These are phyloP conservation scores for Linanthus parryae DNA, from an alignment of 148 eudicot genomes.

Conservation along the genomic window DNA sequence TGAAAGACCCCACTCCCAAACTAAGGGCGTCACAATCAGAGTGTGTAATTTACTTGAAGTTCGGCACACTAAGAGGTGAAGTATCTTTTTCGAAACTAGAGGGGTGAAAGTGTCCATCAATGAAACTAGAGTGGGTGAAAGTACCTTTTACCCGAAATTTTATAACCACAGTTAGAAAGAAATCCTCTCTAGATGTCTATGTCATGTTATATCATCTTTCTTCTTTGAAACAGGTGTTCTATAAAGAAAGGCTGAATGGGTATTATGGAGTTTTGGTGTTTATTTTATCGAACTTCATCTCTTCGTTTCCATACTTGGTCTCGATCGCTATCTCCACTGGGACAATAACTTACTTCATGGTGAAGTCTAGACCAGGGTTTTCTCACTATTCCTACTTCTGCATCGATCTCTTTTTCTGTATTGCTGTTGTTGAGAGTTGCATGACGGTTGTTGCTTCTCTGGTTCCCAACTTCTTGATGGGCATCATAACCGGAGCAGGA, in stretches of 20 bases:
- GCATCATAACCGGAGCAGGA: conserved; percentile 59
- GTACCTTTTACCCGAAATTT: no score
- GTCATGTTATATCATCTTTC: conserved; percentile 7
- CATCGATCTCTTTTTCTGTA: conserved; percentile 29
- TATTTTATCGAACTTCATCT: conserved; percentile 62
- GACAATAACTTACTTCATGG: conserved; percentile 67
- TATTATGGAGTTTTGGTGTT: conserved; percentile 71
- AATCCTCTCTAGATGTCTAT: no score
- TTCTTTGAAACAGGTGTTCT: conserved; percentile 46
- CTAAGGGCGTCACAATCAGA: no score
- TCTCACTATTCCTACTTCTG: conserved; percentile 37
- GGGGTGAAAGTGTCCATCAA: no score
- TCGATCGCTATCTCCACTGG: conserved; percentile 40
- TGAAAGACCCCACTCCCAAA: no score
- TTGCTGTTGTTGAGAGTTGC: conserved; percentile 71
- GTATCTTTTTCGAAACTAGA: no score
- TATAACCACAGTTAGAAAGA: no score
- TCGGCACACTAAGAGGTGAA: no score
- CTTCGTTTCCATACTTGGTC: conserved; percentile 67
- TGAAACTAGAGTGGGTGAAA: no score
- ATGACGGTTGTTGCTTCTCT: conserved; percentile 73
- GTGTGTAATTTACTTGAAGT: no score
- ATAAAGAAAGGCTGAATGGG: conserved; percentile 66
- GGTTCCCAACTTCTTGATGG: conserved; percentile 63
- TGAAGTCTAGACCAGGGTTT: conserved; percentile 54